A percentile compares a stretch with the other conserved stretches of the same genome.
These are phyloP conservation scores for Volutella citrinella DNA, from an alignment of 2,329 filamentous ascomycete genomes.

Conservation along the genomic window DNA sequence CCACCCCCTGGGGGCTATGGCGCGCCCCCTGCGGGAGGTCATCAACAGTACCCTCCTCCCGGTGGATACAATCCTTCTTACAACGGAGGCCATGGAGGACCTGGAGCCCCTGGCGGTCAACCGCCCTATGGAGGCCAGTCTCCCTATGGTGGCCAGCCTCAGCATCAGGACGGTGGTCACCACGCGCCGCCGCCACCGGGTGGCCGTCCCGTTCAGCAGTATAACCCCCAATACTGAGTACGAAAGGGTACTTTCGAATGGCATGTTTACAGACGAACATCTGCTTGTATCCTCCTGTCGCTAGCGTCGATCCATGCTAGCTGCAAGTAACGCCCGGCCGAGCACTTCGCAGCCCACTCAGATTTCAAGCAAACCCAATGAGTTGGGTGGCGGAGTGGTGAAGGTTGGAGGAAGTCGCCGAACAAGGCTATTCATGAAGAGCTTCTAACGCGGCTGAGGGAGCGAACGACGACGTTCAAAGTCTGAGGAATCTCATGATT, in stretches of 20 bases:
- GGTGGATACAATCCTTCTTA: constrained; percentile 30
- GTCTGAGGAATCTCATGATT: constrained; percentile 12
- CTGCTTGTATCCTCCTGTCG: no score
- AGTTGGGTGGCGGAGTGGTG: constrained; percentile 5
- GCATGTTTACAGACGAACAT: no score
- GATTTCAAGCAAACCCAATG: constrained; percentile 6
- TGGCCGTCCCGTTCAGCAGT: constrained; percentile 28
- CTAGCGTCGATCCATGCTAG: no score
- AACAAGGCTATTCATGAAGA: constrained; percentile 13
- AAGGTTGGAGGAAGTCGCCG: constrained; percentile 3
- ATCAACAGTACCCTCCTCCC: constrained; percentile 23
- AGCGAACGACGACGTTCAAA: constrained; percentile 11
- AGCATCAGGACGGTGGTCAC: constrained; percentile 25
- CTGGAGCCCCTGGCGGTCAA: no score
- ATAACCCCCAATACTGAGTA: constrained; percentile 23
- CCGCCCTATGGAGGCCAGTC: constrained; percentile 21
- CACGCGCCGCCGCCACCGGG: constrained; percentile 26
- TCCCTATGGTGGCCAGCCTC: constrained; percentile 26
- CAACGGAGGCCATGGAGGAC: constrained; percentile 20
- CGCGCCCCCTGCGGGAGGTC: constrained; percentile 16
- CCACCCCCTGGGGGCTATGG: constrained; percentile 21
- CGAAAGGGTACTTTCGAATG: no score
- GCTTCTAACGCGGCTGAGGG: constrained; percentile 13
- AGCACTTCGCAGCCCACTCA: constrained; percentile 11
- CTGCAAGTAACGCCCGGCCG: constrained; percentile 7